phyloP scores from a whole-genome alignment of 371 early-diverging fungal genomes.

The Cokeromyces recurvatus region DNA sequence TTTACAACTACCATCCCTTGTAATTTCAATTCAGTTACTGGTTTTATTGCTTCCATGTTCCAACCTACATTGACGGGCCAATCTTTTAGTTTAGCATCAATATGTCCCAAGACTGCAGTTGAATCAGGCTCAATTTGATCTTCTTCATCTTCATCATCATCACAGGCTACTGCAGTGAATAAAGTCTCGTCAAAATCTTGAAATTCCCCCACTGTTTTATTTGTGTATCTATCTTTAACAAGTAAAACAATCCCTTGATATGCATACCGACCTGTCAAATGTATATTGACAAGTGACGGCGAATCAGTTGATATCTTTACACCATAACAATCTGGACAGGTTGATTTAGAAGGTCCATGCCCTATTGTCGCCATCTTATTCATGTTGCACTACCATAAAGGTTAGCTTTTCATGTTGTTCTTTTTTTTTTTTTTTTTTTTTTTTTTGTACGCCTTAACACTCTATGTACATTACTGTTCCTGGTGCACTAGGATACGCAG shows the following conservation, averaged over 20 bases:
- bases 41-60: slow-evolving; percentile 14
- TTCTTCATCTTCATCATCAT: slow-evolving; percentile 33
- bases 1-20: slow-evolving; percentile 49
- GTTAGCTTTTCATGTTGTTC: too few relatives aligned
- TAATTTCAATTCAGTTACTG: slow-evolving; percentile 17
- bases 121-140: slow-evolving; percentile 17
- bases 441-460: too few relatives aligned
- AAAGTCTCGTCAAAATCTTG: slow-evolving; percentile 22
- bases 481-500: slow-evolving; percentile 35
- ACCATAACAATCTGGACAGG: slow-evolving; percentile 35
- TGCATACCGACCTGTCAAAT: slow-evolving; percentile 20
- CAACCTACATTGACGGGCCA: slow-evolving; percentile 40
- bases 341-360: slow-evolving; percentile 42
- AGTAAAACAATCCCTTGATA: slow-evolving; percentile 40
- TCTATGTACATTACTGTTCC: slow-evolving; percentile 49
- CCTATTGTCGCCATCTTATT: slow-evolving; percentile 38
- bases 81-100: slow-evolving; percentile 30
- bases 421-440: too few relatives aligned
- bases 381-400: slow-evolving; percentile 39
- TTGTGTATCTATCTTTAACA: slow-evolving; percentile 30
- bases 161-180: slow-evolving; percentile 40
- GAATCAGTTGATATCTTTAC: slow-evolving; percentile 15
- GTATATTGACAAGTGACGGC: slow-evolving; percentile 17
- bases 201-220: slow-evolving; percentile 39
- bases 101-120: slow-evolving; percentile 33